Base-by-base conservation (phyloP, 2,329 filamentous ascomycete species). In the Aspergillus carbonarius region DNA sequence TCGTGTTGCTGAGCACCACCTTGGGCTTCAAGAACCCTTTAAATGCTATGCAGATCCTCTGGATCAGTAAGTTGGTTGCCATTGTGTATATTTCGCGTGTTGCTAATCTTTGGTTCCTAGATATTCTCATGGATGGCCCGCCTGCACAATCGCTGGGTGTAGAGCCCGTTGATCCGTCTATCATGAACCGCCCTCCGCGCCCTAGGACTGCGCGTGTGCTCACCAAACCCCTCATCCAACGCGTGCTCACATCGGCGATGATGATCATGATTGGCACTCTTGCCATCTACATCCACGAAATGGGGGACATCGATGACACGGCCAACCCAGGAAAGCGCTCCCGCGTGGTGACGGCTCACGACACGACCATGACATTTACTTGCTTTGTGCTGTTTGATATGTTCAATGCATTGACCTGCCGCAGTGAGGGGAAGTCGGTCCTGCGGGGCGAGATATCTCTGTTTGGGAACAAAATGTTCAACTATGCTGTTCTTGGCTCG, bases 361-460 rank as follows among this genome's bases (percentile, higher is more conserved):
- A 99, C 77, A 99, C 95, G 1, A 99, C 95, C 63, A 97, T 99
- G 90, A 98, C 95, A 0, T 99, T 99, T 73, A 99, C 95, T 5
- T 96, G 93, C 77, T 99, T 99, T 72, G 95, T 99, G 47, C 85
- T 99, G 55, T 99, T 98, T 76, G 95, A 99, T 81, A 99, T 99
- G 95, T 97, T 98, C 82, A 98, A 99, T 76, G 95, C 95, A 1
- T 82, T 99, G 20, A 89, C 91, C 15, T 99, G 95, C 77, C 91
- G 95, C 49, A 96, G 90, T 7, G 93, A 96, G 72, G 87, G 85
- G 62, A 98, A 98, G 75, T 96, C 91, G 10, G 82, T 99, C 5
- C 83, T 99, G 3, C 84, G 89, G 25, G 93, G 95, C 40, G 93
- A 99, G 72, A 83, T 96, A 52, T 86, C 89, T 8, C 74, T 96